phyloP scores from a whole-genome alignment of 257 asterid species.

The Salvia splendens region DNA sequence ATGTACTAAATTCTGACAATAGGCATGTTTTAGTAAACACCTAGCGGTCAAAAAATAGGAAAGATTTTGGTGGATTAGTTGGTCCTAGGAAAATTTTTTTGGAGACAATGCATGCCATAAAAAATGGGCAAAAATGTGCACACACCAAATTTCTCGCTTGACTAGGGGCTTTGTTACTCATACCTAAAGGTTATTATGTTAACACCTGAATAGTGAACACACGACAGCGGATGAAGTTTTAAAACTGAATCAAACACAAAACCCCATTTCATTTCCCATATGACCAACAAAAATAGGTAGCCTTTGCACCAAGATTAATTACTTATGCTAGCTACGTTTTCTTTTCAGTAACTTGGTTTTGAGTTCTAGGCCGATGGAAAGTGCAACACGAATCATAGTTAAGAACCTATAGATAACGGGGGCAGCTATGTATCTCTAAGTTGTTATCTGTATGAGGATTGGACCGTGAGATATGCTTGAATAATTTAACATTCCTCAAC shows the following conservation, averaged over 20 bases:
- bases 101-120: not conserved
- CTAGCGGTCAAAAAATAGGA: not conserved
- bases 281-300: not conserved
- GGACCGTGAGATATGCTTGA: not conserved
- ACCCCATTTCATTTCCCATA: not conserved
- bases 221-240: not conserved
- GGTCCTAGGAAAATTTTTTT: not conserved
- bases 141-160: not conserved
- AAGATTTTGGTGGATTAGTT: not conserved
- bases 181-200: conserved; percentile 1
- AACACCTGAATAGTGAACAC: too few relatives aligned
- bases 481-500: conserved; percentile 15
- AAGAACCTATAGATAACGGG: not conserved
- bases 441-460: not conserved
- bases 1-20: too few relatives aligned
- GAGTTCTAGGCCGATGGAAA: not conserved
- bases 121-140: not conserved
- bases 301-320: not conserved
- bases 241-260: not conserved
- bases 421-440: not conserved
- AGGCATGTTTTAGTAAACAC: not conserved
- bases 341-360: not conserved
- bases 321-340: not conserved
- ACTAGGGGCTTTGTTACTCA: not conserved
- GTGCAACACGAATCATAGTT: not conserved